Percentiles rank a stretch among this genome's conserved stretches.
phyloP scores from a whole-genome alignment of 176 grass and related monocot species.

The Carex myosuroides region DNA sequence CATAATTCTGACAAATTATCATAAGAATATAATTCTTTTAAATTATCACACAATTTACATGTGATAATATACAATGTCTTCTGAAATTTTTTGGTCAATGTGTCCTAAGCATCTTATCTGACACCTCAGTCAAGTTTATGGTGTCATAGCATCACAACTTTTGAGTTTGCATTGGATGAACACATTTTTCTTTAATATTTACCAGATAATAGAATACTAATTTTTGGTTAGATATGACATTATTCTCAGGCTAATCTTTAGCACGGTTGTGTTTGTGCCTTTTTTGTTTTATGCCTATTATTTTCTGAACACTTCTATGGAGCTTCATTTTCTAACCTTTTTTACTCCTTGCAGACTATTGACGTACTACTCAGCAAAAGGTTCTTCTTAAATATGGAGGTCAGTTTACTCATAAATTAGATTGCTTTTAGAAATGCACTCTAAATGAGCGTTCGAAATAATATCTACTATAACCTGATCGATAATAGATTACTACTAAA shows the following conservation, averaged over 20 bases:
- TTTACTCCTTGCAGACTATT: slow-evolving; percentile 64
- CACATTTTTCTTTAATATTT: neutral
- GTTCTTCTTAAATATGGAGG: slow-evolving; percentile 72
- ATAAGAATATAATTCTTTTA: neutral
- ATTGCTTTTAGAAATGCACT: neutral
- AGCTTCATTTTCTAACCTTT: neutral
- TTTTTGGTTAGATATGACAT: neutral
- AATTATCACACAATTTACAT: neutral
- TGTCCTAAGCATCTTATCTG: neutral
- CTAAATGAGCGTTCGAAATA: neutral
- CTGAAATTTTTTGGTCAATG: neutral
- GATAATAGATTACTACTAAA: neutral
- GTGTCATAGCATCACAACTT: neutral
- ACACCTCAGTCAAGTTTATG: neutral
- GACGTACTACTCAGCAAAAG: slow-evolving; percentile 82
- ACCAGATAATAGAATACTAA: neutral
- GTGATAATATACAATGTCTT: neutral
- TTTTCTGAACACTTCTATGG: neutral
- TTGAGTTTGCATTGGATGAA: neutral
- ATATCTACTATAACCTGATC: neutral
- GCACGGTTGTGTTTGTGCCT: neutral
- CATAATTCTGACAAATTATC: neutral
- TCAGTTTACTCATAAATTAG: slow-evolving; percentile 35
- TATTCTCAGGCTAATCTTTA: neutral
- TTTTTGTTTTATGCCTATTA: slow-evolving; percentile 16